A percentile compares a stretch with the other conserved stretches of the same genome.
Evolutionary conservation across 176 grass and related monocot genomes (phyloP).

Genomic region (Avena eriantha): DNA sequence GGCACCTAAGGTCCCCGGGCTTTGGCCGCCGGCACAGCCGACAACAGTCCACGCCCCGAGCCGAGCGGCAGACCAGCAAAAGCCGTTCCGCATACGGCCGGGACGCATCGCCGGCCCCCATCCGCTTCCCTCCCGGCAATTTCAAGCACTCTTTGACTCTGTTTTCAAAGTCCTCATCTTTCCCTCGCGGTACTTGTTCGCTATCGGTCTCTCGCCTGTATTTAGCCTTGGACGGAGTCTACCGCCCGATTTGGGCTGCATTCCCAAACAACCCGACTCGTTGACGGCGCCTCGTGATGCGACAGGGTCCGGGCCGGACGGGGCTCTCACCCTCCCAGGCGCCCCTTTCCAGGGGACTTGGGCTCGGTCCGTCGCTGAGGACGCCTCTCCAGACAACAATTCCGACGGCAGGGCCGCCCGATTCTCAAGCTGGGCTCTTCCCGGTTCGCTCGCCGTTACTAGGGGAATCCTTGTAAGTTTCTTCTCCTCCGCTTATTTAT

Average conservation of each 20-base stretch:
- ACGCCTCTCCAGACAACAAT: too few species aligned
- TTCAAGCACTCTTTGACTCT: constrained; percentile 92
- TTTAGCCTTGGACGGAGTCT: constrained; percentile 73
- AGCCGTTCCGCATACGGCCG: constrained; percentile 35
- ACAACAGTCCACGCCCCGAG: constrained; percentile 24
- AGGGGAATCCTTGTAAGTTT: constrained; percentile 28
- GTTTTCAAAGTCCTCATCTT: constrained; percentile 74
- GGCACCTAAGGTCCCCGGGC: too few species aligned
- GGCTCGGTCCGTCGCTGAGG: too few species aligned
- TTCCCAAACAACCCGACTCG: constrained; percentile 59
- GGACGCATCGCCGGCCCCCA: constrained; percentile 68
- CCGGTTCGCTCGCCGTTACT: constrained; percentile 19
- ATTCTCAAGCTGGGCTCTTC: too few species aligned
- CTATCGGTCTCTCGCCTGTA: constrained; percentile 56
- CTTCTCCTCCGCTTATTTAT: neutral
- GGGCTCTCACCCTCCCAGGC: constrained; percentile 67
- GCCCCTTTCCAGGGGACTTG: neutral
- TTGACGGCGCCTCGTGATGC: constrained; percentile 56
- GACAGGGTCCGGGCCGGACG: constrained; percentile 57
- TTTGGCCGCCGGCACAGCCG: too few species aligned
- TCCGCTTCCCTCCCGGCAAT: constrained; percentile 81
- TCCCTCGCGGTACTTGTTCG: too few species aligned
- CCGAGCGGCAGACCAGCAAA: constrained; percentile 33
- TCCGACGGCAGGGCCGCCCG: too few species aligned
- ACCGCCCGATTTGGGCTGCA: constrained; percentile 57